phyloP scores from a whole-genome alignment of 495 filamentous ascomycete genomes.

The Tetracladium setigerum region DNA sequence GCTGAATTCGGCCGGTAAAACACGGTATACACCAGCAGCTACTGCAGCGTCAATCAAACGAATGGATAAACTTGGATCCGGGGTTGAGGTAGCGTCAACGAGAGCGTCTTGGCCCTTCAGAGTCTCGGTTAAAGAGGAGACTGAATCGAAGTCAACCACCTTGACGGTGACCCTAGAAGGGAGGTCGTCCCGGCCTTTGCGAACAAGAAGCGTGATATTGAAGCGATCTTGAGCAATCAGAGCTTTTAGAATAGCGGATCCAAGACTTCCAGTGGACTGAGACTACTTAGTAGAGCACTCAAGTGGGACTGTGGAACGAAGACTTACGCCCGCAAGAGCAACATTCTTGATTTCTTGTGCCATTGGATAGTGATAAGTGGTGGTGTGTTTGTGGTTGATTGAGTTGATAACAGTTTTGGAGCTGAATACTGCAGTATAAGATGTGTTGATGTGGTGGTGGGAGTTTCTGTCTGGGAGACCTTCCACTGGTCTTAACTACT shows the following conservation, averaged over 20 bases:
- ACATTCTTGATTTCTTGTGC: constrained; percentile 47
- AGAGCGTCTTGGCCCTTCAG: constrained; percentile 52
- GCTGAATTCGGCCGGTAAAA: constrained; percentile 60
- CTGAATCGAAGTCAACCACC: constrained; percentile 46
- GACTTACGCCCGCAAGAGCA: constrained; percentile 40
- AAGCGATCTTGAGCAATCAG: constrained; percentile 44
- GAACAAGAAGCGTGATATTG: constrained; percentile 49
- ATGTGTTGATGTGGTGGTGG: too few species aligned
- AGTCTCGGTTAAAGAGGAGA: constrained; percentile 39
- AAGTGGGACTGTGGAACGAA: too few species aligned
- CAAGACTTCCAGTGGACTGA: constrained; percentile 43
- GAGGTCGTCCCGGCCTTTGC: constrained; percentile 32
- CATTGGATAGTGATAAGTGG: too few species aligned
- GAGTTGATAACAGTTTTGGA: too few species aligned
- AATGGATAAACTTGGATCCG: constrained; percentile 32
- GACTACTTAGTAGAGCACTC: too few species aligned
- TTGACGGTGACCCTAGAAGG: constrained; percentile 29
- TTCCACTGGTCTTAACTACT: too few species aligned
- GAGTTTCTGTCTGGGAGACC: too few species aligned
- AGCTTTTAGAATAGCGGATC: constrained; percentile 42
- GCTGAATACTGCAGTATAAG: too few species aligned
- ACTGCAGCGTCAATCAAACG: constrained; percentile 54
- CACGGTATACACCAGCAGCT: constrained; percentile 48
- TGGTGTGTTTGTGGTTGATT: too few species aligned
- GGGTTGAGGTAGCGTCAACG: constrained; percentile 38